Conservation (phyloP, 306 rosid species). For the Echinosophora koreensis region DNA sequence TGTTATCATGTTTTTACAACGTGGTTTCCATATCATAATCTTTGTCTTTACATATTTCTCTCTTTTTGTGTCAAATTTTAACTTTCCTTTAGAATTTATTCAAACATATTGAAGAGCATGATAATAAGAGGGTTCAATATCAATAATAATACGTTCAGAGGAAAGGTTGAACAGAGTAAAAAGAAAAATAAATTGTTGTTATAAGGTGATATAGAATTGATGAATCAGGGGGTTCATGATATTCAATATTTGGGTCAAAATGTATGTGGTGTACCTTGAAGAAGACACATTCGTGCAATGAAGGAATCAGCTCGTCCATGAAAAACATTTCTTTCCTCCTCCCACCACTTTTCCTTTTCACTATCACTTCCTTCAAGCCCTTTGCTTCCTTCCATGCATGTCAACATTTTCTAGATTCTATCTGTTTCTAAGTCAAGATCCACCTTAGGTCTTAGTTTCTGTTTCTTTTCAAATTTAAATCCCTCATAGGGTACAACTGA, state of each 20-base stretch:
- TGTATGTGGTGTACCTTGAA: constrained; percentile 76
- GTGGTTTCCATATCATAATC: background rate
- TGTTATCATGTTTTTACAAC: background rate
- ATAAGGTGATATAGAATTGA: constrained; percentile 14
- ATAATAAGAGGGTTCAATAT: constrained; percentile 11
- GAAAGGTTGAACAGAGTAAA: background rate
- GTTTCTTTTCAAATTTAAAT: constrained; percentile 56
- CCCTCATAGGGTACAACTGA: constrained; percentile 67
- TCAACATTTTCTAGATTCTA: constrained; percentile 88
- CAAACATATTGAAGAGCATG: background rate
- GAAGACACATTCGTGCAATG: constrained; percentile 95
- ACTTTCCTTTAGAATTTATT: background rate
- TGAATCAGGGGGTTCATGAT: constrained; percentile 22
- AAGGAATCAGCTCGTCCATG: constrained; percentile 87
- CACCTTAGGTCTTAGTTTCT: constrained; percentile 78
- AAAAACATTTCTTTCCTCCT: constrained; percentile 78
- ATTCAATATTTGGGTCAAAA: constrained; percentile 38
- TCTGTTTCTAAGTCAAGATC: constrained; percentile 89
- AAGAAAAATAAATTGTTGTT: constrained; percentile 16
- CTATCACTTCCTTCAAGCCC: constrained; percentile 61
- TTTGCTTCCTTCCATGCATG: constrained; percentile 75
- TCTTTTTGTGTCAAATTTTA: constrained; percentile 13
- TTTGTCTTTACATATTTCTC: background rate
- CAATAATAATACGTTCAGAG: constrained; percentile 21
- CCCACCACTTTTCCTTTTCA: constrained; percentile 80